These are phyloP conservation scores for Furcasterigmium furcatum DNA, from an alignment of 2,329 filamentous ascomycete genomes.

Conservation along the genomic window DNA sequence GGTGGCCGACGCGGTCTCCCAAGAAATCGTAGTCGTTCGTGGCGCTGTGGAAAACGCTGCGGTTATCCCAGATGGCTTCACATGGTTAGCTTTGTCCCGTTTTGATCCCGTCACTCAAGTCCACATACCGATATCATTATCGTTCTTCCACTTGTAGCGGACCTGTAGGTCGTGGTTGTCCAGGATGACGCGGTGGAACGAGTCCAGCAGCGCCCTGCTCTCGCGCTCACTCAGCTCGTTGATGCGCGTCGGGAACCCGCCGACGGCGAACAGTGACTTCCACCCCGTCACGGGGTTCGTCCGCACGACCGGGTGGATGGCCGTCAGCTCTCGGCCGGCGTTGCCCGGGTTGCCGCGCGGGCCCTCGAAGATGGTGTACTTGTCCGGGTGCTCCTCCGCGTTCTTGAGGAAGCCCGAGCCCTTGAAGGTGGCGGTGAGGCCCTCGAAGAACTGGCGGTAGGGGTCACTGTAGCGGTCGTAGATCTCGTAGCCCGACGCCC, in stretches of 20 bases:
- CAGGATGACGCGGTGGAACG: slow-evolving; percentile 35
- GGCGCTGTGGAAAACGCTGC: slow-evolving; percentile 54
- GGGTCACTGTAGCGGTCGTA: slow-evolving; percentile 52
- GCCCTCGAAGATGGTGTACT: slow-evolving; percentile 25
- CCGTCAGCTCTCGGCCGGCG: slow-evolving; percentile 40
- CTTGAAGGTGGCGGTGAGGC: slow-evolving; percentile 43
- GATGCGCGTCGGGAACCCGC: slow-evolving; percentile 37
- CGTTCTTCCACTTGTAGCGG: slow-evolving; percentile 39
- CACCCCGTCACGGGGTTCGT: slow-evolving; percentile 63
- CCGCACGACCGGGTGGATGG: slow-evolving; percentile 53
- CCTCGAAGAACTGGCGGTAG: slow-evolving; percentile 49
- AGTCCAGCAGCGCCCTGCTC: slow-evolving; percentile 35
- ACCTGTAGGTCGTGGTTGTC: slow-evolving; percentile 49
- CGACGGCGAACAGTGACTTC: slow-evolving; percentile 44
- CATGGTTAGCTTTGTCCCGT: not conserved
- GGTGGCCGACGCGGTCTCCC: slow-evolving; percentile 46
- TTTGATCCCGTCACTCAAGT: not conserved
- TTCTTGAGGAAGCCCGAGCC: slow-evolving; percentile 31
- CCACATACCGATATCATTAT: slow-evolving; percentile 31
- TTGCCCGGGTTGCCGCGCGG: slow-evolving; percentile 36
- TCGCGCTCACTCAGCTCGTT: slow-evolving; percentile 39
- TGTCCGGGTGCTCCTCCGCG: slow-evolving; percentile 27
- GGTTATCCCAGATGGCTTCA: slow-evolving; percentile 58
- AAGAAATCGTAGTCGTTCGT: slow-evolving; percentile 54
- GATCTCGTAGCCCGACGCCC: slow-evolving; percentile 60